Base-by-base conservation (phyloP, 169 alveolate genomes). In the Plasmodium reichenowi region DNA sequence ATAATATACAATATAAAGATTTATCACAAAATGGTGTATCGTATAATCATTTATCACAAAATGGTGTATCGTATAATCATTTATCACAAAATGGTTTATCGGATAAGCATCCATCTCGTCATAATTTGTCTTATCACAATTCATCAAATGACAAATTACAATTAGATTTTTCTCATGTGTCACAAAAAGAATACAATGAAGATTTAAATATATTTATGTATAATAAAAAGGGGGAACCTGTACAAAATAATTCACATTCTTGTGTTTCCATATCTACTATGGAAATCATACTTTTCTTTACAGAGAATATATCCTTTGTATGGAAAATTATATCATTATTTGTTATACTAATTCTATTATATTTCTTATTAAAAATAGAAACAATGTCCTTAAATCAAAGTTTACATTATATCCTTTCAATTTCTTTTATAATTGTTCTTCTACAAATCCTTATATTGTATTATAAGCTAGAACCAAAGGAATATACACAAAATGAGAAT, bases 311-410 rank as follows among this genome's bases (percentile, higher is more conserved):
- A 71, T n/a, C 17, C 3, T 47, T 64, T 59, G 17, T 4, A 13
- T 59, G 78, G 72, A 86, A 59, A 60, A 24, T 70, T 1, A 10
- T 20, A 45, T 45, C 58, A 7, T 22, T 86, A n/a, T 45, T 56
- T 29, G 15, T 70, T 26, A 71, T 86, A 12, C 71, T 64, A 60
- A 52, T 72, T 29, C 6, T 73, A 7, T 58, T 86, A 52, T 86
- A 59, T 71, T 12, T 86, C 54, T 54, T 86, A 52, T 64, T 86
- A 24, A 58, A 54, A 56, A 24, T 86, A 38, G 92, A 86, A 62
- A 87, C 47, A 1, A 86, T 86, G 92, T 47, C 67, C 9, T 54
- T 71, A 29, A 17, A 52, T 13, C 75, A 86, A 12, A 26, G 54
- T 24, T 52, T 86, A 54, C 75, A 50, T n/a, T 86, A 86, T 66